These are phyloP conservation scores for Podila horticola DNA, from an alignment of 192 early-diverging fungal genomes.

Conservation along the genomic window DNA sequence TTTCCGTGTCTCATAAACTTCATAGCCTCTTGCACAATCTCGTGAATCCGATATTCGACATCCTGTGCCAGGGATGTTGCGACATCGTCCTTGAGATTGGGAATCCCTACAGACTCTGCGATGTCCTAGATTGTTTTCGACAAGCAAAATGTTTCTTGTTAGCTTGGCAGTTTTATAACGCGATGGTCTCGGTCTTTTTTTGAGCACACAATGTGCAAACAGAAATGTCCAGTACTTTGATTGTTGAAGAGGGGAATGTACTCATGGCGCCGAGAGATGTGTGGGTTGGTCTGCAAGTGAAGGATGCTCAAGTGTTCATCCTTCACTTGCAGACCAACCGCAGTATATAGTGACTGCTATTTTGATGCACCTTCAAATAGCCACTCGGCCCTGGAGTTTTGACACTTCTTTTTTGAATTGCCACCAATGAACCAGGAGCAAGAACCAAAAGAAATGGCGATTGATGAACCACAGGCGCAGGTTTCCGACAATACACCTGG, in stretches of 20 bases:
- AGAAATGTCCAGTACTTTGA: conserved; percentile 22
- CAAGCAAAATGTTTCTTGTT: not conserved
- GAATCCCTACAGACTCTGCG: conserved; percentile 85
- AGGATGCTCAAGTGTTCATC: not conserved
- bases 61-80: conserved; percentile 87
- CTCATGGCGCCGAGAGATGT: conserved; percentile 17
- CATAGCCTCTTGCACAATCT: conserved; percentile 91
- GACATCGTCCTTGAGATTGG: conserved; percentile 88
- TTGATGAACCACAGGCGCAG: not conserved
- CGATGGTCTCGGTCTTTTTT: not conserved
- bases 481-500: not conserved
- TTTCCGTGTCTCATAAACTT: conserved; percentile 98
- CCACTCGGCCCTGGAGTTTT: too few relatives aligned
- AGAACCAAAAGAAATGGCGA: too few relatives aligned
- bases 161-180: not conserved
- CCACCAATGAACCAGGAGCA: conserved; percentile 7
- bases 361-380: too few relatives aligned
- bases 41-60: conserved; percentile 95
- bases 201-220: not conserved
- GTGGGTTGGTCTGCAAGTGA: not conserved
- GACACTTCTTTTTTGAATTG: too few relatives aligned
- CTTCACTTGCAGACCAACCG: too few relatives aligned
- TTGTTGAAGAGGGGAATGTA: conserved; percentile 49
- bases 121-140: conserved; percentile 65
- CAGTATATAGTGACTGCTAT: too few relatives aligned